These are phyloP conservation scores for Lactifluus subvellereus DNA, from an alignment of 768 basidiomycete species.

Conservation along the genomic window DNA sequence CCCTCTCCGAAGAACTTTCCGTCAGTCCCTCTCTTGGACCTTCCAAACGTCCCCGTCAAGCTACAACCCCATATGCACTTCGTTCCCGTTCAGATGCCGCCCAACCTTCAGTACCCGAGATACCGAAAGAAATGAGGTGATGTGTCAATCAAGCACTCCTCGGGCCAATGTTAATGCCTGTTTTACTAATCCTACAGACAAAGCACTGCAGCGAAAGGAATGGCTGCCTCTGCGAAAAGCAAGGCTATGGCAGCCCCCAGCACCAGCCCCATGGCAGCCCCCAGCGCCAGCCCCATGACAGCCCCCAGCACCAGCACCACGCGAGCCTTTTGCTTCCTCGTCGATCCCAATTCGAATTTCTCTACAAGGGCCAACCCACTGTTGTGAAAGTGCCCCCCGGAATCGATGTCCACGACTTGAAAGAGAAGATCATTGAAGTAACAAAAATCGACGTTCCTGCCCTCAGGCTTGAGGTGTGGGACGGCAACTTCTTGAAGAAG, in stretches of 20 bases:
- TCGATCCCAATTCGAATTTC: too few species aligned
- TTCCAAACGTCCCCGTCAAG: constrained; percentile 57
- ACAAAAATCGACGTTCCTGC: too few species aligned
- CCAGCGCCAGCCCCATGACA: constrained; percentile 40
- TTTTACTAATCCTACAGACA: constrained; percentile 35
- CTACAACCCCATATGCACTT: constrained; percentile 52
- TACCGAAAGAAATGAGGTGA: constrained; percentile 76
- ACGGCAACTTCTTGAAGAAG: too few species aligned
- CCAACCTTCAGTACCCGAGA: constrained; percentile 42
- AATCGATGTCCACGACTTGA: too few species aligned
- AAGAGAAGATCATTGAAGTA: too few species aligned
- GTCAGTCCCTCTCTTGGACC: constrained; percentile 40
- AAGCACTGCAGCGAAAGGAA: constrained; percentile 38
- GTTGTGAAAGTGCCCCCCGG: too few species aligned
- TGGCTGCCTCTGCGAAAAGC: constrained; percentile 42
- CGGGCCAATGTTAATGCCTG: constrained; percentile 2
- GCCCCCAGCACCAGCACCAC: constrained; percentile 36
- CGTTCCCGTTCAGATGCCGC: constrained; percentile 48
- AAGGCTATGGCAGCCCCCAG: constrained; percentile 53
- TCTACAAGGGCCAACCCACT: too few species aligned
- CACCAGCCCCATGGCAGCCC: constrained; percentile 38
- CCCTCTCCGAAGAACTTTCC: constrained; percentile 55
- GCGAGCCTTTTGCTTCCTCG: too few species aligned
- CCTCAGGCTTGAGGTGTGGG: too few species aligned
- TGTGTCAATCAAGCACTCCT: background rate